Base-by-base conservation (phyloP, 306 rosid species). In the Dalbergia cochinchinensis region DNA sequence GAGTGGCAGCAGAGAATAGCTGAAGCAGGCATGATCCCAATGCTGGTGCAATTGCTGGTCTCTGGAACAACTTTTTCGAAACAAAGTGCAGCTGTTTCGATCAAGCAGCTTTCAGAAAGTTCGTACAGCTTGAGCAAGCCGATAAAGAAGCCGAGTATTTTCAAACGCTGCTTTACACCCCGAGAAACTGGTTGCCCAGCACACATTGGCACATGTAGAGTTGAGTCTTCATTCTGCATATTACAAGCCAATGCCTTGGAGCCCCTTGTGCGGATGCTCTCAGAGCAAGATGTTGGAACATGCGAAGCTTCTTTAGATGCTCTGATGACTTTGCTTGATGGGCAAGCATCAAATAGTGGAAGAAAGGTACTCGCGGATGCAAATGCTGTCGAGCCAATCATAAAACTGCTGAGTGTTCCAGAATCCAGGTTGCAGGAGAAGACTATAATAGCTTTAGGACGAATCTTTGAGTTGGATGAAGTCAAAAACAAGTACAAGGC, bases 291-390 rank as follows among this genome's bases (percentile, higher is more conserved):
- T 74, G 39, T 65, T 4, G 84, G 65, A 62, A 65, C 76, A n/a
- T 72, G 87, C n/a, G 91, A 91, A 82, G 91, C 92, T 68, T 74
- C 95, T 47, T 86, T 91, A 20, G 89, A 91, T 26, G 91, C 89
- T 13, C 74, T 88, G 6, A 35, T 84, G 86, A 91, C 94, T 14
- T 41, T 91, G 86, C 65, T 88, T 64, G 76, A 80, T 48, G 75
- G 20, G 42, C 80, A 85, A 78, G 81, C 84, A 73, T 74, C 69
- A n/a, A 81, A 66, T 22, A 76, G 77, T 63, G 94, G 92, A 26
- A 58, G 87, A 66, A 87, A 80, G 73, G 88, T 88, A 47, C 92
- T 91, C 14, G 85, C 80, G 55, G 71, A 85, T 18, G 86, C 87
- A 70, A 78, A 87, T 42, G 92, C 92, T 53, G 78, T 91, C 11